Evolutionary conservation across 106 monocot species (phyloP).

Genomic region (Apostasia shenzhenica): DNA sequence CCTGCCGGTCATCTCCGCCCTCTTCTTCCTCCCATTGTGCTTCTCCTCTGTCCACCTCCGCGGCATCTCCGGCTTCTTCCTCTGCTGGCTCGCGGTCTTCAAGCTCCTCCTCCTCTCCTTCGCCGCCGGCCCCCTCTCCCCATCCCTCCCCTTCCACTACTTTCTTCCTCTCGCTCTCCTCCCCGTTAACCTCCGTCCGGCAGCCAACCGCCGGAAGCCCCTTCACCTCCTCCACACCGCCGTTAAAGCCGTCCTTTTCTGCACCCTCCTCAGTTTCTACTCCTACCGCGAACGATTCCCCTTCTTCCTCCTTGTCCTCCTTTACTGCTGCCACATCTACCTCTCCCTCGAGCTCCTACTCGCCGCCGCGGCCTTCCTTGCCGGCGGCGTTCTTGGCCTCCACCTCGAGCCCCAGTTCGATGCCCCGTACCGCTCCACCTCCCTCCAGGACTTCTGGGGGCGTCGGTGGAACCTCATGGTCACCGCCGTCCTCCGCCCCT

Average conservation of each 20-base stretch:
- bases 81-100: conserved; percentile 72
- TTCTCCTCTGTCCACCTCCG: conserved; percentile 68
- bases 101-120: conserved; percentile 82
- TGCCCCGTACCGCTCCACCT: conserved; percentile 29
- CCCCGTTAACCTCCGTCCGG: conserved; percentile 31
- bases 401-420: conserved; percentile 53
- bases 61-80: conserved; percentile 57
- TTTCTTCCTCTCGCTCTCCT: conserved; percentile 18
- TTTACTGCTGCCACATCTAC: conserved; percentile 42
- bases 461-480: conserved; percentile 69
- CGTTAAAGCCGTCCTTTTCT: conserved; percentile 13
- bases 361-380: conserved; percentile 10
- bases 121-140: conserved; percentile 55
- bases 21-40: conserved; percentile 46
- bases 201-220: background rate
- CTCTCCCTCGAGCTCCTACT: conserved; percentile 42
- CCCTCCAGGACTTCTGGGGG: conserved; percentile 58
- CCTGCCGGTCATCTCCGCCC: conserved; percentile 39
- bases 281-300: conserved; percentile 9
- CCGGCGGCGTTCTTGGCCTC: conserved; percentile 15
- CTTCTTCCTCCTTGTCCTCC: conserved; percentile 8
- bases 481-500: conserved; percentile 38
- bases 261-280: conserved; percentile 21
- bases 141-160: conserved; percentile 22
- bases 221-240: conserved; percentile 10